Base-by-base conservation (phyloP, 1,139 yeast species). In the Geotrichum histeridarum region DNA sequence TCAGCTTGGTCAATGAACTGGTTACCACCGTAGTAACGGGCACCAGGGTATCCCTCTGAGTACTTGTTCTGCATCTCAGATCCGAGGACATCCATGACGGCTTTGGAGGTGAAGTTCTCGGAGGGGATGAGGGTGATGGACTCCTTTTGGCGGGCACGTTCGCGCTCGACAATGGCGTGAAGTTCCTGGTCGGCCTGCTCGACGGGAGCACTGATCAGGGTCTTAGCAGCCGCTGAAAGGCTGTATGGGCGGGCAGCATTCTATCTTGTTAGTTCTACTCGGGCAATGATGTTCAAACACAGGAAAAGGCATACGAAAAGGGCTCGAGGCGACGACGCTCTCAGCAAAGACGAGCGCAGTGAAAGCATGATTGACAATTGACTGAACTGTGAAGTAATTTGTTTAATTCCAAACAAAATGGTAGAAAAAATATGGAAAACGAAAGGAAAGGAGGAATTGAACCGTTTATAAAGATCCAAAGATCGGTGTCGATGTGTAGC, bases 1-100 rank as follows among this genome's bases (percentile, higher is more conserved):
- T 91, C 98, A 60, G 94, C 91, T 75, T 83, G 81, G 73, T 91
- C 98, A 65, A 91, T 91, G 72, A 83, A 83, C 75, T 91, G 91
- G 71, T 91, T 91, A 70, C 98, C 98, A 70, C 98, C 98, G 67
- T 91, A 91, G 76, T 91, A 91, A 71, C 98, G 83, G 66, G 90
- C 96, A 60, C 96, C 96, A 50, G 98, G 98, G 74, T 91, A 91
- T 57, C 97, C 97, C 75, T 91, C 98, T n/a, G 96, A 89, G 75
- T 91, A 91, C 78, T 91, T 91, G 80, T 91, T 91, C 73, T 89
- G 94, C 96, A 91, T 89, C 72, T 89, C 96, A 17, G 96, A 86
- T 57, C 98, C 97, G 66, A 91, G 80, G 50, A 90, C 80, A 67
- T 91, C 96, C 84, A 91, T 86, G 32, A 91, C 98, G 22, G 97